A percentile compares a stretch with the other conserved stretches of the same genome.
phyloP scores from a whole-genome alignment of 1,284 basidiomycete genomes.

The Moesziomyces sp. region DNA sequence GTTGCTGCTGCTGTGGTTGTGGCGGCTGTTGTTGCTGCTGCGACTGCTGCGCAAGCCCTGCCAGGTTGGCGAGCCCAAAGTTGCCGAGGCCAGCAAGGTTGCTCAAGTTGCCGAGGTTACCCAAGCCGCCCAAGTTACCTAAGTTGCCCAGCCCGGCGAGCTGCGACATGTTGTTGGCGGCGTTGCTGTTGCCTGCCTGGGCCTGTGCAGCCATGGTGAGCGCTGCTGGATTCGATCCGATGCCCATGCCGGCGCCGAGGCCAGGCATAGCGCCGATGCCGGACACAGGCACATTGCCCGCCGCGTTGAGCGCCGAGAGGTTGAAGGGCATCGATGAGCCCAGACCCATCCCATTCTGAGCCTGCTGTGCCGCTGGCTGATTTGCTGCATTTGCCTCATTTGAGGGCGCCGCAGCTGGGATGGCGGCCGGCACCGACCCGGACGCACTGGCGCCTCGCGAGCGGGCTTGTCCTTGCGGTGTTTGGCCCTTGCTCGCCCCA shows the following conservation, averaged over 20 bases:
- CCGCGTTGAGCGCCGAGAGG: constrained; percentile 27
- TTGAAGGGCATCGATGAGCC: constrained; percentile 50
- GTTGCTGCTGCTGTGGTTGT: constrained; percentile 2
- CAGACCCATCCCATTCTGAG: constrained; percentile 29
- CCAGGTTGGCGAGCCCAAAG: constrained; percentile 2
- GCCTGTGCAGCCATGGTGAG: not conserved
- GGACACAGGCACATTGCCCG: constrained; percentile 32
- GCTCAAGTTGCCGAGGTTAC: constrained; percentile 8
- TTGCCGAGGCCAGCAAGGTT: not conserved
- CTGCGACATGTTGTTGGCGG: not conserved
- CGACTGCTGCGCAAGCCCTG: constrained; percentile 1
- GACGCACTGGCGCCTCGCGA: constrained; percentile 13
- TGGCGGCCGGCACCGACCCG: not conserved
- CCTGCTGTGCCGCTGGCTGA: not conserved
- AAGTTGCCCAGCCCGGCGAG: constrained; percentile 10
- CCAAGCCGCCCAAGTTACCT: constrained; percentile 17
- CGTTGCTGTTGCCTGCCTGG: not conserved
- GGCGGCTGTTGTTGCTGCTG: not conserved
- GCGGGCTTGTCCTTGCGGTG: not conserved
- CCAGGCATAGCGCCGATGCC: constrained; percentile 7
- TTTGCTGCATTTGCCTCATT: not conserved
- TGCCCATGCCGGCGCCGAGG: constrained; percentile 7
- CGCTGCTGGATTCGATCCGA: not conserved
- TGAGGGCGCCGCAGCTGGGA: not conserved
- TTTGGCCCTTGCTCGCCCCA: not conserved